phyloP scores from a whole-genome alignment of 345 rosid species.

The Melaleuca quinquenervia region DNA sequence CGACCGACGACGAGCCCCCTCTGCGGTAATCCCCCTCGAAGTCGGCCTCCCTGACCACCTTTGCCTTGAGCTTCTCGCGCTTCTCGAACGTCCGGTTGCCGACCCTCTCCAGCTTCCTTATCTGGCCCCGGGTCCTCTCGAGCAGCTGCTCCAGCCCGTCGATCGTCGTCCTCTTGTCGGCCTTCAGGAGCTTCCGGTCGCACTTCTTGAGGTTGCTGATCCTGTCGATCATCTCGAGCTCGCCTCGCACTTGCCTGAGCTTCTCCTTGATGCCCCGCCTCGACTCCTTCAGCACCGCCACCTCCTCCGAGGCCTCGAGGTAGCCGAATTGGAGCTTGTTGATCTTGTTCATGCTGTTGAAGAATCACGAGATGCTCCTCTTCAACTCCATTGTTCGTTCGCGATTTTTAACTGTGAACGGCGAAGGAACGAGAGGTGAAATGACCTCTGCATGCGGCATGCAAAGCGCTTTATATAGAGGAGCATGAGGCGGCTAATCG shows the following conservation, averaged over 20 bases:
- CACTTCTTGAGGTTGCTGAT: neutral
- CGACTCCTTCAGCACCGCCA: neutral
- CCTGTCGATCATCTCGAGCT: neutral
- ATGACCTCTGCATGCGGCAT: neutral
- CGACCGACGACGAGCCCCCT: neutral
- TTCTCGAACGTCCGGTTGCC: neutral
- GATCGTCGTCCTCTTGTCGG: neutral
- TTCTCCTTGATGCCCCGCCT: neutral
- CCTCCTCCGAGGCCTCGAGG: neutral
- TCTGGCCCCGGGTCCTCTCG: neutral
- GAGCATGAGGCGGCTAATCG: neutral
- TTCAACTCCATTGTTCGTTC: neutral
- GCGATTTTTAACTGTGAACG: neutral
- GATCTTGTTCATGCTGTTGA: neutral
- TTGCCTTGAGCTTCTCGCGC: neutral
- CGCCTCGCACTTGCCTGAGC: neutral
- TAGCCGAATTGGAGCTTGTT: constrained; percentile 1
- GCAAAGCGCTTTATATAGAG: neutral
- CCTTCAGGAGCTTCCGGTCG: neutral
- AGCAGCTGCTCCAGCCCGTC: neutral
- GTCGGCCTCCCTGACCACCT: neutral
- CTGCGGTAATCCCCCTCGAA: neutral
- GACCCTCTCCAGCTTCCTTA: neutral
- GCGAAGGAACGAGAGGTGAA: neutral
- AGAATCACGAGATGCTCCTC: neutral